These are phyloP conservation scores for Lepidium aucheri DNA, from an alignment of 345 rosid species.

Conservation along the genomic window DNA sequence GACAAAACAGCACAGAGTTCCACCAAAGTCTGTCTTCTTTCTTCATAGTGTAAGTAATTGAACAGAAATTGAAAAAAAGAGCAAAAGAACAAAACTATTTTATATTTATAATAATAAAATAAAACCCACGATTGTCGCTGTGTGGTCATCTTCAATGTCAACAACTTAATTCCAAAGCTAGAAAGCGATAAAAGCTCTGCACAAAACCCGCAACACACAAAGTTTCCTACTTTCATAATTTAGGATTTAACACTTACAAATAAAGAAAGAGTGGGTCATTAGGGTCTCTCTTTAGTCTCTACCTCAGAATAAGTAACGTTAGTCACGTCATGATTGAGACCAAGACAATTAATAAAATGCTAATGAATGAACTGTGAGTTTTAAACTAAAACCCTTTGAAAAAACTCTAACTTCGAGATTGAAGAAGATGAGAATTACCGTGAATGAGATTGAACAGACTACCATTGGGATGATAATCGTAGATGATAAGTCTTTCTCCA, in stretches of 20 bases:
- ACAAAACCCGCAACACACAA: constrained; percentile 17
- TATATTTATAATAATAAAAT: not conserved
- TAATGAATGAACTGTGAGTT: constrained; percentile 1
- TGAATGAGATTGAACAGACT: constrained; percentile 88
- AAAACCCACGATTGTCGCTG: constrained; percentile 24
- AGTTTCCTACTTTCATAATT: not conserved
- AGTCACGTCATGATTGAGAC: constrained; percentile 20
- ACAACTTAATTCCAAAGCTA: not conserved
- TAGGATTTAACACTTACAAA: not conserved
- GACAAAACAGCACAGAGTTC: constrained; percentile 28
- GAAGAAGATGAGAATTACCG: constrained; percentile 34
- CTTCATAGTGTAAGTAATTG: constrained; percentile 1
- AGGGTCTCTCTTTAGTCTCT: not conserved
- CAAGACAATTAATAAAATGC: not conserved
- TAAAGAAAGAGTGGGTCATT: constrained; percentile 4
- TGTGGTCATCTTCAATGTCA: constrained; percentile 20
- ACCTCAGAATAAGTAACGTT: not conserved
- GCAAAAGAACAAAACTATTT: constrained; percentile 14
- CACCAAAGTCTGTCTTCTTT: constrained; percentile 20
- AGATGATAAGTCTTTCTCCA: constrained; percentile 82
- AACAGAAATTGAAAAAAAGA: not conserved
- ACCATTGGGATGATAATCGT: constrained; percentile 81
- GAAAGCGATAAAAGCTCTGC: not conserved
- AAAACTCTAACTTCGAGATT: not conserved
- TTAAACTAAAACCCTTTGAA: not conserved